Evolutionary conservation across 192 early-diverging fungal genomes (phyloP), one percentile per base, ranked within the genome.

Genomic region (Umbelopsis vinacea): DNA sequence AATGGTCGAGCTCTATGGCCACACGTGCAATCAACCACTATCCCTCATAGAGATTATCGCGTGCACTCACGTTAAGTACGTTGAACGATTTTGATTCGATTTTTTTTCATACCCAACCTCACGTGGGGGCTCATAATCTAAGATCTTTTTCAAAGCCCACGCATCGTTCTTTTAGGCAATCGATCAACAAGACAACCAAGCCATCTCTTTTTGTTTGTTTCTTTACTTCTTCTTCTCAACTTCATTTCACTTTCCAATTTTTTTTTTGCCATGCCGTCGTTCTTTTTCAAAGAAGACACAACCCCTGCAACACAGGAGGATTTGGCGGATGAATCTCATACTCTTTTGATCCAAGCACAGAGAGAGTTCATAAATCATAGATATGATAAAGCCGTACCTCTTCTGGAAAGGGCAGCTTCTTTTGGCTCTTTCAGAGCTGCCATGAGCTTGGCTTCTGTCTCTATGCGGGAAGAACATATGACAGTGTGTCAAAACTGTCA

Each of bases 341-440:
- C 3, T 17, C 26, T 63, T 4, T 63, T 63, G 19, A 37, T 63
- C 4, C 35, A 63, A 8, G 57, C 57, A 37, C 57, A 63, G 26
- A 22, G 15, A 14, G 57, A 63, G 4, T 63, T 63, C 14, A 63
- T 63, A 0, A 63, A 63, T 19, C 57, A 63, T 37, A 29, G 57
- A 4, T 63, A 63, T 63, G 57, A 63, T 63, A 63, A 63, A 35
- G 57, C 57, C 33, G 26, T 63, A 9, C 57, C 57, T 6, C 26
- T 63, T 6, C 26, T 63, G 3, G 57, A 63, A 35, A 63, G 26
- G 33, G 57, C 57, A 17, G 57, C 57, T 19, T 19, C 26, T 35
- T 35, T n/a, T 37, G 57, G 57, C 2, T 63, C 57, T 14, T 8
- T 63, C 14, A 14, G 57, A 35, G 57, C 57, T 3, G 57, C 57